These are phyloP conservation scores for Arachis hypogaea DNA, from an alignment of 306 rosid genomes.

Conservation along the genomic window DNA sequence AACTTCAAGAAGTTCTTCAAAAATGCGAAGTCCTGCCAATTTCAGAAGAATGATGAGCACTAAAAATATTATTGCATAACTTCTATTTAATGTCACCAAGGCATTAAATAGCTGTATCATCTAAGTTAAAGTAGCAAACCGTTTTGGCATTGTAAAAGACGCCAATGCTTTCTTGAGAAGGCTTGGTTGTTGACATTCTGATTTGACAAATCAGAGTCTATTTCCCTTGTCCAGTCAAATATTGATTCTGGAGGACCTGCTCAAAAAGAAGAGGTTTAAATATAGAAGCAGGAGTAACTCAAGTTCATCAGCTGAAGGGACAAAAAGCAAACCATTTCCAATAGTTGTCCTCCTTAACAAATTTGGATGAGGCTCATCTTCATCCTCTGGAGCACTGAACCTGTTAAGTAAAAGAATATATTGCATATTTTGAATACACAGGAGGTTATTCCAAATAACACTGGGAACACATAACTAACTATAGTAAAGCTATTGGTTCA, in stretches of 20 bases:
- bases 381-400: constrained; percentile 97
- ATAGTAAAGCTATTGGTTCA: constrained; percentile 16
- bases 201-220: constrained; percentile 78
- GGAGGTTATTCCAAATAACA: constrained; percentile 12
- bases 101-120: constrained; percentile 26
- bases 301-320: constrained; percentile 36
- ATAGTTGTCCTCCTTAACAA: constrained; percentile 86
- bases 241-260: constrained; percentile 93
- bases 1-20: constrained; percentile 95
- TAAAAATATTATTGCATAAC: constrained; percentile 35
- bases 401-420: constrained; percentile 45
- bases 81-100: constrained; percentile 18
- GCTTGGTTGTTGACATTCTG: constrained; percentile 85
- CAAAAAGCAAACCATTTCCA: constrained; percentile 75
- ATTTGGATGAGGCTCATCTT: constrained; percentile 79
- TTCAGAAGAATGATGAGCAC: constrained; percentile 36
- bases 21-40: constrained; percentile 85
- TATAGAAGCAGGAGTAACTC: constrained; percentile 32
- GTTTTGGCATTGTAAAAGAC: constrained; percentile 93
- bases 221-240: constrained; percentile 89
- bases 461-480: constrained; percentile 22
- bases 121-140: constrained; percentile 52
- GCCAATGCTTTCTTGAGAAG: constrained; percentile 96
- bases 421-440: constrained; percentile 21
- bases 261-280: constrained; percentile 31